Conservation (phyloP, 345 rosid genomes). For the Nasturtium officinale region DNA sequence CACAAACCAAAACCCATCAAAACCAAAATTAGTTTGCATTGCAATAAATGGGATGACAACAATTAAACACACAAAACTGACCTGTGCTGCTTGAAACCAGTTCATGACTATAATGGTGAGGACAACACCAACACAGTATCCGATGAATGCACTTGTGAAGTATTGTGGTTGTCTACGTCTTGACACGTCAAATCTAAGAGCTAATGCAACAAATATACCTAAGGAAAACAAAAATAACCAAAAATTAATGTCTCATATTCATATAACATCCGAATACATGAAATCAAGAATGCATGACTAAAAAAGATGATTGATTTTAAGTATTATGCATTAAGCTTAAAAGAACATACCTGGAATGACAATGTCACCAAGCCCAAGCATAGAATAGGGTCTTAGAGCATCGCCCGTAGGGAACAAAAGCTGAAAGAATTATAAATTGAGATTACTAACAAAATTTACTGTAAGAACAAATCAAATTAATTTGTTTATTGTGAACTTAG, state of each 20-base stretch:
- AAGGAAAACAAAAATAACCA: background rate
- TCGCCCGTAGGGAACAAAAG: conserved; percentile 93
- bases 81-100: conserved; percentile 99
- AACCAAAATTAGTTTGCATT: background rate
- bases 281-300: background rate
- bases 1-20: conserved; percentile 21
- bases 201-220: conserved; percentile 98
- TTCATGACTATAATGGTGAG: conserved; percentile 95
- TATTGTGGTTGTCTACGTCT: conserved; percentile 85
- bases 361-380: conserved; percentile 99
- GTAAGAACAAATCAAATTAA: background rate
- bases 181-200: conserved; percentile 89
- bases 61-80: conserved; percentile 24
- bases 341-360: conserved; percentile 85
- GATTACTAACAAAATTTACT: background rate
- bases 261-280: conserved; percentile 10
- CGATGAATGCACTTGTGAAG: conserved; percentile 92
- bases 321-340: background rate
- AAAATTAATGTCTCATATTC: conserved; percentile 1
- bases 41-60: background rate
- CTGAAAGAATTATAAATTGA: conserved; percentile 47
- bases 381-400: conserved; percentile 79
- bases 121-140: conserved; percentile 73
- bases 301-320: background rate
- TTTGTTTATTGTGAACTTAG: background rate